Base-by-base conservation (phyloP, 2,329 filamentous ascomycete species). In the Botryotinia calthae region DNA sequence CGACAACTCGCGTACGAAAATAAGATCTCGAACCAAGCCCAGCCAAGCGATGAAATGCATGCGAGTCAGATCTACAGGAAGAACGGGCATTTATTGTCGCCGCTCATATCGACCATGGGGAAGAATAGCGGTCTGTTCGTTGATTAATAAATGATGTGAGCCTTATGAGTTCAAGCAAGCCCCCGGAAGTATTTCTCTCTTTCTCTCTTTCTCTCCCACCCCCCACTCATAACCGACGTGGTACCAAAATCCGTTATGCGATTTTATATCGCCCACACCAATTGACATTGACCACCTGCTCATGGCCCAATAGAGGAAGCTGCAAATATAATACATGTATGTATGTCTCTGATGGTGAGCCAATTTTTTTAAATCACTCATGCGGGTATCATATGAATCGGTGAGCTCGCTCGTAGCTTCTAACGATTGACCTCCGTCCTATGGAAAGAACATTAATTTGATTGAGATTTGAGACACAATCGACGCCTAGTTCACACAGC, bases 91-190 rank as follows among this genome's bases (percentile, higher is more conserved):
- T n/a, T 1, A 37, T 4, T 42, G 20, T 28, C 9, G 46, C 42
- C 28, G 25, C 28, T 7, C 20, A 31, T n/a, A 63, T 51, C 25
- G 4, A 14, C 20, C 44, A 28, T 67, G 64, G 46, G 28, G 64
- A 34, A 65, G 62, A 67, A 56, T 67, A 20, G 65, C 65, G 65
- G 65, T 67, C 65, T 67, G 48, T 42, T 51, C 34, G 22, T 51
- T 4, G 28, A 37, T 37, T 42, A 18, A 42, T 42, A 10, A 31
- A 18, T 56, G 63, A n/a, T 51, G 63, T 51, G 44, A 20, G 34
- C 51, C 51, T 56, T 56, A 2, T 28, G 61, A 44, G 20, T 34
- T 63, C 42, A 65, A 65, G 44, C 31, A 48, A 66, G 46, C 14
- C 46, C 14, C 25, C 31, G 28, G 34, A 54, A 37, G 46, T 3